A percentile compares a stretch with the other conserved stretches of the same genome.
These are phyloP conservation scores for Suhomyces panamericanus DNA, from an alignment of 1,139 yeast genomes.

Conservation along the genomic window DNA sequence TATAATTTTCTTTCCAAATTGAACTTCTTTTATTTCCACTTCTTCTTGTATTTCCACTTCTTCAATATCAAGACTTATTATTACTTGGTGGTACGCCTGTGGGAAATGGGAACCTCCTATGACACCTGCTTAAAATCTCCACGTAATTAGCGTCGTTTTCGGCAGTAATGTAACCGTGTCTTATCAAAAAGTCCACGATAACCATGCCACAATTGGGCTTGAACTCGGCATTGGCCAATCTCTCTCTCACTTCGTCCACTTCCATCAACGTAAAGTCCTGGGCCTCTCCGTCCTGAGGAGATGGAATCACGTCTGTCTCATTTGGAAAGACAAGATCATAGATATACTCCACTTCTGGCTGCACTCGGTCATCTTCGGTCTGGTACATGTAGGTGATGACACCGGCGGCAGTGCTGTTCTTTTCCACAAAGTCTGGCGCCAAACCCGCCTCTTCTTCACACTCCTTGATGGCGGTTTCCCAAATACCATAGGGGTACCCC, in stretches of 20 bases:
- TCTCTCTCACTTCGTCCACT: constrained; percentile 53
- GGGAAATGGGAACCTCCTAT: constrained; percentile 74
- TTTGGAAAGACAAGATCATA: constrained; percentile 67
- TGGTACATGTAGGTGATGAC: constrained; percentile 65
- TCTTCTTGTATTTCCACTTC: no score
- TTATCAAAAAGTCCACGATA: constrained; percentile 75
- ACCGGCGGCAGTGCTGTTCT: constrained; percentile 55
- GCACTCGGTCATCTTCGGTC: constrained; percentile 57
- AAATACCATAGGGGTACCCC: constrained; percentile 74
- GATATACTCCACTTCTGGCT: constrained; percentile 84
- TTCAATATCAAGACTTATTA: no score
- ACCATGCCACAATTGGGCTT: constrained; percentile 89
- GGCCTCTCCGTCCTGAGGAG: constrained; percentile 85
- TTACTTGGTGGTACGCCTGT: constrained; percentile 17
- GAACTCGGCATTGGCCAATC: constrained; percentile 58
- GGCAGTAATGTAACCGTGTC: constrained; percentile 70
- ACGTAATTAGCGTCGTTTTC: constrained; percentile 63
- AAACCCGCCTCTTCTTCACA: constrained; percentile 91
- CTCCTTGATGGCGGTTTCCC: constrained; percentile 82
- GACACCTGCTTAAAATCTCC: constrained; percentile 59
- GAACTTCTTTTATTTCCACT: no score
- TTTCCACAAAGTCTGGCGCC: constrained; percentile 47
- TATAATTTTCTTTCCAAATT: no score
- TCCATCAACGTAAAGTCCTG: constrained; percentile 66
- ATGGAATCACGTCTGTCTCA: constrained; percentile 51